Conservation (phyloP, 306 rosid genomes). For the Prunus davidiana region DNA sequence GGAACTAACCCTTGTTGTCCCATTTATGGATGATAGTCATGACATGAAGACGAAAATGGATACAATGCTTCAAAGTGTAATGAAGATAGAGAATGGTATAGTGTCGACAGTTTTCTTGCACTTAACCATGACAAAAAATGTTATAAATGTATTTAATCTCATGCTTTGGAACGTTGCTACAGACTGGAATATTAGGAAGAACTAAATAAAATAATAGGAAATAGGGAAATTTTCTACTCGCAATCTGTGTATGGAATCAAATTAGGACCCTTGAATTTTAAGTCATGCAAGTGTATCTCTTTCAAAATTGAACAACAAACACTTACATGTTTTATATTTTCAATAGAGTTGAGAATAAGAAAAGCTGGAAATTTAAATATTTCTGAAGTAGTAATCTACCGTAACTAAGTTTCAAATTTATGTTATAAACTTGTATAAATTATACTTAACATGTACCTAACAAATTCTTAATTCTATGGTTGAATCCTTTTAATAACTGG, state of each 20-base stretch:
- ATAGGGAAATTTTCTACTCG: no score
- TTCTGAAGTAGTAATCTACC: background rate
- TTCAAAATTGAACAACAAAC: background rate
- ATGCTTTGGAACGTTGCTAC: background rate
- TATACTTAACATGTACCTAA: background rate
- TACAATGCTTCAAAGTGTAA: slow-evolving; percentile 82
- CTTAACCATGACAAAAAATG: background rate
- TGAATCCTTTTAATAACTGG: background rate
- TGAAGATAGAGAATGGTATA: slow-evolving; percentile 94
- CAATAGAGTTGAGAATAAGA: background rate
- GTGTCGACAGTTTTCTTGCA: background rate
- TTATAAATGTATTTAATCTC: background rate
- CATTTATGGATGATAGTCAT: slow-evolving; percentile 72
- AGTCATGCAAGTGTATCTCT: background rate
- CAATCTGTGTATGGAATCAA: background rate
- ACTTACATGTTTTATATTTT: no score
- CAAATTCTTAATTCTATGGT: background rate
- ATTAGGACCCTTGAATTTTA: background rate
- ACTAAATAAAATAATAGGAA: background rate
- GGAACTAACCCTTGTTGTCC: slow-evolving; percentile 80
- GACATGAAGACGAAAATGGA: slow-evolving; percentile 95
- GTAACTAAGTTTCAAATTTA: background rate
- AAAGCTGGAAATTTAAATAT: background rate
- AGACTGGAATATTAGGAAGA: background rate
- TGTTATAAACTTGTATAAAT: background rate